Evolutionary conservation across 2,329 filamentous ascomycete species (phyloP), one percentile per base, ranked within the genome.

Genomic region (Hansfordia pulvinata): DNA sequence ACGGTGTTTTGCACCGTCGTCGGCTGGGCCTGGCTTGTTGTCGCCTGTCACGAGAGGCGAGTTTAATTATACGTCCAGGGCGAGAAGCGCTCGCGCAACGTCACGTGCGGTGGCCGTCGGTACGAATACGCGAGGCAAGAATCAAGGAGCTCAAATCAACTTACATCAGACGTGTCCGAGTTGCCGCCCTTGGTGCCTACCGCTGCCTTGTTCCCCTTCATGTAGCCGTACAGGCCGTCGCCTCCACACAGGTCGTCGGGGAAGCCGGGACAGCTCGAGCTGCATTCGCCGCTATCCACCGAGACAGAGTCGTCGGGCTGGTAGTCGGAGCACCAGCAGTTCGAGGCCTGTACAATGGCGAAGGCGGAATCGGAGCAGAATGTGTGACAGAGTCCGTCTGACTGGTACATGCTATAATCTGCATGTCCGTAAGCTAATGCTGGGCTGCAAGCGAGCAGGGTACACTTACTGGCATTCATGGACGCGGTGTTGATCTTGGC

Each of bases 291-390:
- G 2, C 51, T 47, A 13, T 53, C 42, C 26, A 60, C 53, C 29
- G 58, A 46, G 17, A 44, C 47, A 12, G 42, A 44, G 17, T 53
- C 35, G 26, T 56, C 56, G 7, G 81, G 81, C 3, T 62, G 60
- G 40, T 74, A 74, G 45, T 84, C 65, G 19, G 76, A 76, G 47
- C 81, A 88, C 78, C 78, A 88, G 46, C 81, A 88, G 27, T 61
- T 50, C 17, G 69, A 56, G 10, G 52, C 61, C 39, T 82, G 66
- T 2, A 85, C 56, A 25, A 88, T 58, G 36, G 76, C 78, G 34
- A 76, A 81, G 20, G 79, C 77, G 36, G 62, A 79, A 10, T 58
- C 38, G 12, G 50, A 40, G 51, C 81, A 88, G 25, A 62, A 62
- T 25, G 67, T 54, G 26, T 59, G 53, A 45, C 81, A 88, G 9